Base-by-base conservation (phyloP, 2,329 filamentous ascomycete genomes). In the Hortaea sp. region DNA sequence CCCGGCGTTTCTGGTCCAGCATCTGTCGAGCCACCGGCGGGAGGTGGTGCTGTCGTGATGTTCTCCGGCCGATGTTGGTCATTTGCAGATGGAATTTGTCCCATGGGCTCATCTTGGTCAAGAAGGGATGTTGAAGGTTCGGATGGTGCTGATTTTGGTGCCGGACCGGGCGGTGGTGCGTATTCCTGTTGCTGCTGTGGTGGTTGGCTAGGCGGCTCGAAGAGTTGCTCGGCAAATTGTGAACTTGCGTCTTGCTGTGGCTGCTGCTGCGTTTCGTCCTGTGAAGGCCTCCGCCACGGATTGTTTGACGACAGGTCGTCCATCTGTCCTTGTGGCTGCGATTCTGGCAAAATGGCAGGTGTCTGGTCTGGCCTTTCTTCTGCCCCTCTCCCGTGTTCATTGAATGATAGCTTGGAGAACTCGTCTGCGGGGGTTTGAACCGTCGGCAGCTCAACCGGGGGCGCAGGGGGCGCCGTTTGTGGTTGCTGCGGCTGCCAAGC, bases 371-470 rank as follows among this genome's bases (percentile, higher is more conserved):
- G 20, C 4, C 2, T 20, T 4, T 20, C 20, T 20, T 20, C 20
- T 20, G 20, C 20, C 20, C 4, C 20, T 4, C 20, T 20, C 20
- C 20, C 20, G 20, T 20, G 20, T 2, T 20, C 20, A 20, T 20
- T 20, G 20, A 20, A 20, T 20, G 20, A 20, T 20, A 20, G 20
- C 20, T 20, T 20, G 20, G 32, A 9, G n/a, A 35, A 4, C 45
- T 65, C 58, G 10, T 71, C 63, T 13, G 60, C 55, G 1, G 70
- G 70, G 4, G 68, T 68, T 32, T 63, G 63, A 28, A 59, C 56
- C 4, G 69, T 58, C 28, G 69, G 68, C 10, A 71, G 55, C 53
- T 71, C 69, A 1, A 66, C 66, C 2, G 67, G 66, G 9, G 45
- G 46, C 9, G 49, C 43, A 32, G 52, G 49, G 2, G 57, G 20